Conservation (phyloP, 1,284 basidiomycete genomes). For the Boletus smithii region DNA sequence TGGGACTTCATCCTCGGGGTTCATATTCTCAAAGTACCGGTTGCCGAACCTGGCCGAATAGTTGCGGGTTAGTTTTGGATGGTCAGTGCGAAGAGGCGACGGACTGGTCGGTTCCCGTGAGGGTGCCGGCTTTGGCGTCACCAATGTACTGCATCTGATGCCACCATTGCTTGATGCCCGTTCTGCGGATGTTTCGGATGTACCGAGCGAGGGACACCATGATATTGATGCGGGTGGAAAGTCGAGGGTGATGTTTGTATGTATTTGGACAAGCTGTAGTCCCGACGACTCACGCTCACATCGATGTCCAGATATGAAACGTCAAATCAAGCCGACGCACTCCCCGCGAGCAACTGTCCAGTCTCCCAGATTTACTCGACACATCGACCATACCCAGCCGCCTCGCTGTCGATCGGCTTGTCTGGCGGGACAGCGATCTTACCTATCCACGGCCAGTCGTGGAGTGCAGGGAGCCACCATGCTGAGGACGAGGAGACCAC, state of each 20-base stretch:
- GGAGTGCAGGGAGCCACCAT: no score
- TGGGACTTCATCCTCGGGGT: conserved; percentile 81
- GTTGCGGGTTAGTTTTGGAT: not conserved
- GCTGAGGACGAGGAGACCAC: no score
- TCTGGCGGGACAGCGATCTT: no score
- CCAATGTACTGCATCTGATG: conserved; percentile 85
- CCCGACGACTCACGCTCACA: no score
- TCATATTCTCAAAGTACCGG: conserved; percentile 87
- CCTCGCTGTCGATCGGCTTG: no score
- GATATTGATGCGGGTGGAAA: conserved; percentile 10
- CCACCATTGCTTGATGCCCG: conserved; percentile 82
- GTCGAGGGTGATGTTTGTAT: conserved; percentile 18
- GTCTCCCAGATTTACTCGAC: no score
- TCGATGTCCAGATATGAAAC: no score
- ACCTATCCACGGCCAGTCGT: no score
- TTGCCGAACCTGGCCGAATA: conserved; percentile 71
- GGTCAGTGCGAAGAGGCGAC: conserved; percentile 23
- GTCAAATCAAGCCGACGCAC: no score
- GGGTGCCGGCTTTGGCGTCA: conserved; percentile 82
- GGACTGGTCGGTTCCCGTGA: conserved; percentile 81
- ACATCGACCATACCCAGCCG: no score
- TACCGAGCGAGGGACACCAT: conserved; percentile 78
- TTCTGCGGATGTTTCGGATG: conserved; percentile 68
- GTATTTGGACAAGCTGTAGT: conserved; percentile 20
- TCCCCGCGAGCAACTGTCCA: no score